These are phyloP conservation scores for Eremothecium cymbalariae DNA, from an alignment of 1,139 yeast species.

Conservation along the genomic window DNA sequence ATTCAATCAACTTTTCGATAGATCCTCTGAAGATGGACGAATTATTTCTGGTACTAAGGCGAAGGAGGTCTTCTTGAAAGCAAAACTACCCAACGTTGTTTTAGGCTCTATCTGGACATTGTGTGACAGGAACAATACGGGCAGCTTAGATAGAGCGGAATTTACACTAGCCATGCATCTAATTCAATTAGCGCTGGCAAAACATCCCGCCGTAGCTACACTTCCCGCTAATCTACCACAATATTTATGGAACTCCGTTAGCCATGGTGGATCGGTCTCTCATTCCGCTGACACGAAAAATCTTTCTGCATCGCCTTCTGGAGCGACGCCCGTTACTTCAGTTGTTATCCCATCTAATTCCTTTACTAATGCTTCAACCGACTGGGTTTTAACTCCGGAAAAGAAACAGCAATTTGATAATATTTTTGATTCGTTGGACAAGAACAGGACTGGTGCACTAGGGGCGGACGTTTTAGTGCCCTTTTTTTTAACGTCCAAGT, in stretches of 20 bases:
- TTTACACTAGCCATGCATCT: slow-evolving; percentile 93
- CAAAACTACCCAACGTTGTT: slow-evolving; percentile 66
- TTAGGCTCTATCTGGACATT: slow-evolving; percentile 85
- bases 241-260: slow-evolving; percentile 52
- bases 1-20: slow-evolving; percentile 66
- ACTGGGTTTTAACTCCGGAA: slow-evolving; percentile 62
- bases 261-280: slow-evolving; percentile 20
- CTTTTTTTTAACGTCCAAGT: slow-evolving; percentile 79
- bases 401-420: slow-evolving; percentile 73
- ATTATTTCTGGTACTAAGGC: slow-evolving; percentile 67
- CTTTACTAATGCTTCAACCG: slow-evolving; percentile 50
- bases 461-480: slow-evolving; percentile 79
- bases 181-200: slow-evolving; percentile 67
- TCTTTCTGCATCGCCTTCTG: slow-evolving; percentile 21
- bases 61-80: slow-evolving; percentile 76
- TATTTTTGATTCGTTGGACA: slow-evolving; percentile 72
- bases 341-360: slow-evolving; percentile 32
- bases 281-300: slow-evolving; percentile 32
- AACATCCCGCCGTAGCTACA: slow-evolving; percentile 57
- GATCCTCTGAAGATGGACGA: slow-evolving; percentile 44
- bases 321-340: slow-evolving; percentile 23
- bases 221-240: slow-evolving; percentile 68
- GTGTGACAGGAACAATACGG: slow-evolving; percentile 69
- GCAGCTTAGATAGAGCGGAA: slow-evolving; percentile 61
- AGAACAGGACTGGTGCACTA: slow-evolving; percentile 51